Percentiles rank a stretch among this genome's conserved stretches.
Conservation (phyloP, 208 protist species). For the Crithidia brevicula region DNA sequence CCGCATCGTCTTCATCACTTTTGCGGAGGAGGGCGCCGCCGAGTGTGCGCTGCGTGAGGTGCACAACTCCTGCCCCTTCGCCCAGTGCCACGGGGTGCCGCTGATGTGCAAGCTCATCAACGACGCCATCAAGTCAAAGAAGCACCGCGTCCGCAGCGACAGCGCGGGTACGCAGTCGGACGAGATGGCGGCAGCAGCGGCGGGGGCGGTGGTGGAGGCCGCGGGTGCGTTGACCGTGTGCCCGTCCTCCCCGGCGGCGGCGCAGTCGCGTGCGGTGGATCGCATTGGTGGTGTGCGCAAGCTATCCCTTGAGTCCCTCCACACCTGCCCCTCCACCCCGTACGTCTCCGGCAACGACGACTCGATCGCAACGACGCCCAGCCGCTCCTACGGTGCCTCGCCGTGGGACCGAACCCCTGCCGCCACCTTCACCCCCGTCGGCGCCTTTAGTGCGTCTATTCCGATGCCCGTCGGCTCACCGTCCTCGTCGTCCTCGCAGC, state of each 20-base stretch:
- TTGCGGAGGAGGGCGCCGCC: slow-evolving; percentile 51
- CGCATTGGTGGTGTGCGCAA: not conserved
- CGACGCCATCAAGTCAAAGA: slow-evolving; percentile 23
- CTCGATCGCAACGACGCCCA: slow-evolving; percentile 13
- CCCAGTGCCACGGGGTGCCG: slow-evolving; percentile 39
- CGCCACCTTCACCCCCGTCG: slow-evolving; percentile 1
- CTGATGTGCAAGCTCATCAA: slow-evolving; percentile 34
- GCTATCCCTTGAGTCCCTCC: slow-evolving; percentile 19
- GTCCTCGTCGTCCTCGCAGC: slow-evolving; percentile 22
- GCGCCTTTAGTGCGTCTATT: not conserved
- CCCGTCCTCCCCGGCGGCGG: not conserved
- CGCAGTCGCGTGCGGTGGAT: not conserved
- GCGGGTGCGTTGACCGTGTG: too few species aligned
- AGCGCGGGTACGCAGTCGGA: not conserved
- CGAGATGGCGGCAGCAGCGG: not conserved
- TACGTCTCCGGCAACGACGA: slow-evolving; percentile 22
- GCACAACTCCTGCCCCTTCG: slow-evolving; percentile 58
- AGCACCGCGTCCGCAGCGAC: slow-evolving; percentile 4
- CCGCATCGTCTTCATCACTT: slow-evolving; percentile 51
- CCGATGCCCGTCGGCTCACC: slow-evolving; percentile 8
- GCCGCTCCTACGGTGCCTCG: slow-evolving; percentile 14
- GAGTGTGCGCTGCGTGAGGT: slow-evolving; percentile 41
- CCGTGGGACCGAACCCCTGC: slow-evolving; percentile 11
- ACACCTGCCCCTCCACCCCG: not conserved
- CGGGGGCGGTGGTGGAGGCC: not conserved